Percentiles rank a stretch among this genome's conserved stretches.
Conservation (phyloP, 495 filamentous ascomycete species). For the Copromyces sp. region DNA sequence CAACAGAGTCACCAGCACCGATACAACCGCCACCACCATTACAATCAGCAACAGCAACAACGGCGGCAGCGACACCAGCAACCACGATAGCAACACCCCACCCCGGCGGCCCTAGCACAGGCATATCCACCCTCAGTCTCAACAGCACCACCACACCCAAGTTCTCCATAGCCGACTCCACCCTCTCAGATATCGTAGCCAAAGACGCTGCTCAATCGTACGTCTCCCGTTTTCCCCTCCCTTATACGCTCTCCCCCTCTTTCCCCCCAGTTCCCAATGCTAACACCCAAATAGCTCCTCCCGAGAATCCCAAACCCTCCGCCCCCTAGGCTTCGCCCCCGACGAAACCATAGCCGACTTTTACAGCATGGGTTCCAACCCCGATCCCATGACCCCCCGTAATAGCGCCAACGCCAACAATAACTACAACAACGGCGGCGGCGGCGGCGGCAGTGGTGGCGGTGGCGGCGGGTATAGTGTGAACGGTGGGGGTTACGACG, state of each 20-base stretch:
- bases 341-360: conserved; percentile 30
- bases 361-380: conserved; percentile 27
- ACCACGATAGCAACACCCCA: not conserved
- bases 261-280: too few relatives aligned
- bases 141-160: not conserved
- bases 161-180: conserved; percentile 2
- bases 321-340: conserved; percentile 26
- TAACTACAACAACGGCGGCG: not conserved
- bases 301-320: conserved; percentile 23
- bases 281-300: conserved; percentile 11
- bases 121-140: not conserved
- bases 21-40: not conserved
- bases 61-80: not conserved
- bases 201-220: conserved; percentile 26
- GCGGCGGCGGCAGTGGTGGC: not conserved
- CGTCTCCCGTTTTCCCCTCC: not conserved
- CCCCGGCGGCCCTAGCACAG: not conserved
- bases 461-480: not conserved
- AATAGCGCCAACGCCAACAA: not conserved
- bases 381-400: conserved; percentile 18
- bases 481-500: not conserved
- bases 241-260: too few relatives aligned
- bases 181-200: conserved; percentile 26
- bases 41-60: not conserved
- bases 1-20: not conserved